These are phyloP conservation scores for Coprinellus micaceus DNA, from an alignment of 768 basidiomycete genomes.

Conservation along the genomic window DNA sequence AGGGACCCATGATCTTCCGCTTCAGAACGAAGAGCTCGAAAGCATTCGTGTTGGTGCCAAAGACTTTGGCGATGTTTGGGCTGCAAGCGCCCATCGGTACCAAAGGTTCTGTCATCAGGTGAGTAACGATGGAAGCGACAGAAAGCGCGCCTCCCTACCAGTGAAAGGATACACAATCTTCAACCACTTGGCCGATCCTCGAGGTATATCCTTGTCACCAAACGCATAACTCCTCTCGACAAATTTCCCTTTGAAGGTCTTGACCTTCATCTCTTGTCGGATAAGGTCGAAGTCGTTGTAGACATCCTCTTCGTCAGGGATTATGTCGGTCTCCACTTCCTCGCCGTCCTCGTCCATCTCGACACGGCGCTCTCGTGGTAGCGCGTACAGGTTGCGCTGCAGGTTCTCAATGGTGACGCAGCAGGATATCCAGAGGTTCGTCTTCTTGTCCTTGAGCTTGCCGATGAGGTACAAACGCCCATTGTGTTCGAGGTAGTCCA, in stretches of 20 bases:
- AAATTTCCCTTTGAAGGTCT: slow-evolving; percentile 75
- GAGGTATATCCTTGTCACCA: slow-evolving; percentile 77
- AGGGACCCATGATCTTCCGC: slow-evolving; percentile 98
- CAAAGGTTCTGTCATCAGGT: slow-evolving; percentile 52
- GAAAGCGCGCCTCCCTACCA: slow-evolving; percentile 56
- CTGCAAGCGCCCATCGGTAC: slow-evolving; percentile 72
- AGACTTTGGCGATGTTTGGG: slow-evolving; percentile 80
- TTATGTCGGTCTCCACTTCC: slow-evolving; percentile 67
- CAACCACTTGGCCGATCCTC: slow-evolving; percentile 79
- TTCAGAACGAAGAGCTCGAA: slow-evolving; percentile 94
- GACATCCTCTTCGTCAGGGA: slow-evolving; percentile 69
- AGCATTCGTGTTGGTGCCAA: slow-evolving; percentile 88
- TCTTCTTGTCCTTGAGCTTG: slow-evolving; percentile 79
- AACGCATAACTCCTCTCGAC: slow-evolving; percentile 93
- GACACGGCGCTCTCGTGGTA: slow-evolving; percentile 69
- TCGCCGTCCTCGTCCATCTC: slow-evolving; percentile 56
- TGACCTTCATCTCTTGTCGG: slow-evolving; percentile 67
- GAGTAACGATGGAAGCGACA: slow-evolving; percentile 2
- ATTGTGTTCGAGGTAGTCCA: slow-evolving; percentile 86
- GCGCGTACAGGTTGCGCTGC: slow-evolving; percentile 85
- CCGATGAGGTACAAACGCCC: slow-evolving; percentile 88
- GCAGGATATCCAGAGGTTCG: slow-evolving; percentile 72
- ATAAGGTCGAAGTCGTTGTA: slow-evolving; percentile 81
- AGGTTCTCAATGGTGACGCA: slow-evolving; percentile 84
- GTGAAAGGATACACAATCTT: slow-evolving; percentile 91